phyloP scores from a whole-genome alignment of 2,329 filamentous ascomycete genomes.

The Dothiorella sarmentorum region DNA sequence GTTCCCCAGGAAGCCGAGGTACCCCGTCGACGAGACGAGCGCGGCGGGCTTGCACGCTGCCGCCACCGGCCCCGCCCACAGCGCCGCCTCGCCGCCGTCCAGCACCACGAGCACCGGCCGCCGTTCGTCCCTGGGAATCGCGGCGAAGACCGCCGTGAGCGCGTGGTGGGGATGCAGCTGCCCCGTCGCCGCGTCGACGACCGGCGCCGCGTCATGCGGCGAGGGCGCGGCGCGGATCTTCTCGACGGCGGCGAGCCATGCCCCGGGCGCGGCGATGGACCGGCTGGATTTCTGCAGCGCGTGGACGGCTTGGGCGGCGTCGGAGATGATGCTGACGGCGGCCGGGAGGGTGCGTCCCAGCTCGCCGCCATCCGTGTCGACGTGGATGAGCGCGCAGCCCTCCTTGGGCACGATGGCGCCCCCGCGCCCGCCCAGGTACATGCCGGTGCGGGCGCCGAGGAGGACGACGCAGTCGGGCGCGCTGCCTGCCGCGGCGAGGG shows the following conservation, averaged over 20 bases:
- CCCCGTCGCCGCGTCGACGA: background rate
- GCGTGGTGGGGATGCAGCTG: conserved; percentile 45
- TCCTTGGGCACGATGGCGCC: conserved; percentile 39
- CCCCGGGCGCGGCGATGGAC: conserved; percentile 21
- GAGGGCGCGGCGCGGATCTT: background rate
- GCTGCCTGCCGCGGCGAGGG: conserved; percentile 27
- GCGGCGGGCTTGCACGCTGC: conserved; percentile 22
- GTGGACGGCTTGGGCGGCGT: conserved; percentile 34
- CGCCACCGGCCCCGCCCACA: conserved; percentile 28
- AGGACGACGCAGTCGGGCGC: conserved; percentile 43
- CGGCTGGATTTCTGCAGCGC: conserved; percentile 25
- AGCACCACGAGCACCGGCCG: conserved; percentile 42
- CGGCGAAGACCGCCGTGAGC: conserved; percentile 36
- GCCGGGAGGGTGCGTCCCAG: conserved; percentile 42
- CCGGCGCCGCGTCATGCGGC: background rate
- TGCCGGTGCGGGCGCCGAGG: conserved; percentile 42
- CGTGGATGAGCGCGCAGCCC: conserved; percentile 39
- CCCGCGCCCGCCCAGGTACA: conserved; percentile 38
- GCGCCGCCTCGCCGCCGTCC: conserved; percentile 41
- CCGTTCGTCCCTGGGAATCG: conserved; percentile 32
- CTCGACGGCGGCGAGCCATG: conserved; percentile 23
- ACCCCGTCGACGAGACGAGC: conserved; percentile 32
- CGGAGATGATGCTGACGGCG: conserved; percentile 42
- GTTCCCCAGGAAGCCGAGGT: conserved; percentile 47
- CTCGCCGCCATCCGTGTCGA: conserved; percentile 43